A percentile compares a stretch with the other conserved stretches of the same genome.
Evolutionary conservation across 2,329 filamentous ascomycete genomes (phyloP).

Genomic region (Endothia cerciana): DNA sequence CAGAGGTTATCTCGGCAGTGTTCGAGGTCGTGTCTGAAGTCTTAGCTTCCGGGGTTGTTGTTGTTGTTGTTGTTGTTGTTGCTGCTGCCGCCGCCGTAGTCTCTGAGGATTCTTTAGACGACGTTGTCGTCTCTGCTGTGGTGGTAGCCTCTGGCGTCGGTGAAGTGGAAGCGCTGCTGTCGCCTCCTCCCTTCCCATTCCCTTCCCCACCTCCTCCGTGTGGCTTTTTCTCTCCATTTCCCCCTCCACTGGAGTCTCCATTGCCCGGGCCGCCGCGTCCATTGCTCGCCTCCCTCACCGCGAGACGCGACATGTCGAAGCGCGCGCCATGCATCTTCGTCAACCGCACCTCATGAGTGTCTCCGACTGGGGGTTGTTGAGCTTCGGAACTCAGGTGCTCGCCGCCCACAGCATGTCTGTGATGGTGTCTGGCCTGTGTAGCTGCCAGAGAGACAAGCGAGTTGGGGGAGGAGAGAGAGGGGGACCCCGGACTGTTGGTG

Average conservation of each 20-base stretch:
- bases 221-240: neutral
- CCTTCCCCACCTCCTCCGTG: neutral
- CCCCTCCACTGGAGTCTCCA: neutral
- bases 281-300: neutral
- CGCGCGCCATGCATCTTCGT: constrained; percentile 6
- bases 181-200: neutral
- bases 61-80: neutral
- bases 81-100: neutral
- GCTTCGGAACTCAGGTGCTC: neutral
- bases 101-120: neutral
- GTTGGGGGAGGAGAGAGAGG: neutral
- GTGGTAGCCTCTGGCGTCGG: neutral
- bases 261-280: neutral
- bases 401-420: neutral
- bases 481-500: neutral
- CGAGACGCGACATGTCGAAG: neutral
- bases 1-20: neutral
- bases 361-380: neutral
- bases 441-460: constrained; percentile 1
- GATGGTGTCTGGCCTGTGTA: neutral
- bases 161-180: neutral
- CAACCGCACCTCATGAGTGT: constrained; percentile 6
- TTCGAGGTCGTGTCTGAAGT: neutral
- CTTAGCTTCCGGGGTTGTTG: neutral
- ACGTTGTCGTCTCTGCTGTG: neutral